phyloP scores from a whole-genome alignment of 768 basidiomycete genomes.

The Termitomyces sp. region DNA sequence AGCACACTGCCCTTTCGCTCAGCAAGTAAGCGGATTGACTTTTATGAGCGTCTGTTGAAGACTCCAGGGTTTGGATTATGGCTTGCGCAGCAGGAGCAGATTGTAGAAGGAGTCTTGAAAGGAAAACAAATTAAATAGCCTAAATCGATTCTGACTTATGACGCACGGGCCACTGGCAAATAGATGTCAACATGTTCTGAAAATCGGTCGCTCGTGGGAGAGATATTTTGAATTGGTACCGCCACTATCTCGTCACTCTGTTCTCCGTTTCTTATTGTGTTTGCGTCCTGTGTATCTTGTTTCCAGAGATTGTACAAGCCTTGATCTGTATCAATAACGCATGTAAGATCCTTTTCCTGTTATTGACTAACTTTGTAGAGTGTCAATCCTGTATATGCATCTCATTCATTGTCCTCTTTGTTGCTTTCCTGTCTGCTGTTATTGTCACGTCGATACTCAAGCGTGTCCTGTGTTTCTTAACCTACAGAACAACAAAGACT shows the following conservation, averaged over 20 bases:
- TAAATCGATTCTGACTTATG: neutral
- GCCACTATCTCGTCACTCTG: constrained; percentile 2
- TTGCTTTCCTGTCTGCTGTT: constrained; percentile 16
- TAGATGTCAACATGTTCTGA: constrained; percentile 15
- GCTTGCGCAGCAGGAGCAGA: constrained; percentile 73
- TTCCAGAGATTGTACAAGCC: constrained; percentile 20
- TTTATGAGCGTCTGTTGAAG: constrained; percentile 75
- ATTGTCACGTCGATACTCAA: constrained; percentile 35
- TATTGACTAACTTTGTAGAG: constrained; percentile 18
- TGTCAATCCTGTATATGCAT: constrained; percentile 15
- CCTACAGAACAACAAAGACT: constrained; percentile 25
- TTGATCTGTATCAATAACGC: constrained; percentile 20
- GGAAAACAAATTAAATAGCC: constrained; percentile 13
- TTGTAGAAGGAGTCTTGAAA: constrained; percentile 56
- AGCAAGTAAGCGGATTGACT: constrained; percentile 57
- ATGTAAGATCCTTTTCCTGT: constrained; percentile 22
- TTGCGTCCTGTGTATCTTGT: constrained; percentile 18
- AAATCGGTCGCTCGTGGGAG: constrained; percentile 3
- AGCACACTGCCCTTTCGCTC: constrained; percentile 74
- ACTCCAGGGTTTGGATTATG: constrained; percentile 77
- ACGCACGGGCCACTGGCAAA: constrained; percentile 19
- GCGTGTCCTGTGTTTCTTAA: constrained; percentile 28
- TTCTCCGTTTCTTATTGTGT: constrained; percentile 14
- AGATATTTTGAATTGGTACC: constrained; percentile 3
- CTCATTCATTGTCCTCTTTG: constrained; percentile 5